Percentiles rank a stretch among this genome's conserved stretches.
Conservation (phyloP, 768 basidiomycete species). For the Mycena chlorophos region DNA sequence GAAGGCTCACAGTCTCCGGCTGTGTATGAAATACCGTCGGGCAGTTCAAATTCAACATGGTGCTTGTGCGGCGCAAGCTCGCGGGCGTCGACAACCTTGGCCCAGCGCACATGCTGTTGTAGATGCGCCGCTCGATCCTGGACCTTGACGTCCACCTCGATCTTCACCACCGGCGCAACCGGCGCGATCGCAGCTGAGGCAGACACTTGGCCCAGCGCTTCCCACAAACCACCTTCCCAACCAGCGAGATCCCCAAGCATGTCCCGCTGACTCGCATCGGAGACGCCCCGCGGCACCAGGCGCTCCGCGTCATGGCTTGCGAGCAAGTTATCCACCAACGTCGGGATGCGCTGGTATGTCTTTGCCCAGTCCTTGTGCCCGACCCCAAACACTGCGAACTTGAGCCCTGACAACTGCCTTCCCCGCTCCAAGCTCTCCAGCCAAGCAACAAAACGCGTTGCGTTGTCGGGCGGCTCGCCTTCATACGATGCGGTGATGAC, state of each 20-base stretch:
- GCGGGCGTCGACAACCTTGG: background rate
- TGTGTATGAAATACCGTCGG: conserved; percentile 21
- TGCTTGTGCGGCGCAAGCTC: background rate
- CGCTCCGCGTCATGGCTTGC: conserved; percentile 37
- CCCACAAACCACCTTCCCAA: conserved; percentile 42
- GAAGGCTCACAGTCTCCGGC: conserved; percentile 27
- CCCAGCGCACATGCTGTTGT: background rate
- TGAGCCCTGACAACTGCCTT: conserved; percentile 29
- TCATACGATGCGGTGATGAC: conserved; percentile 52
- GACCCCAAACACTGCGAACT: conserved; percentile 49
- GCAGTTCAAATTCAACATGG: conserved; percentile 34
- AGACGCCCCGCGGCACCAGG: conserved; percentile 37
- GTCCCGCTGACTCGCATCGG: conserved; percentile 41
- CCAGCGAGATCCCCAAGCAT: conserved; percentile 46
- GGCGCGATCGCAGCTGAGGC: background rate
- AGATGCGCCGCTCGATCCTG: background rate
- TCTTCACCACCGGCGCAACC: background rate
- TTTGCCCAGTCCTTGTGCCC: conserved; percentile 50
- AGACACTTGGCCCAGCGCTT: conserved; percentile 34
- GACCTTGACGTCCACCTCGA: background rate
- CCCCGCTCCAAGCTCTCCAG: conserved; percentile 31
- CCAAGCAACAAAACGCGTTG: conserved; percentile 45
- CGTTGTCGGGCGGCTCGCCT: conserved; percentile 52
- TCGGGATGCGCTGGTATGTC: conserved; percentile 48
- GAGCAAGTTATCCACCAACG: conserved; percentile 33